Evolutionary conservation across 352 stramenopile genomes (phyloP), one percentile per base, ranked within the genome.

Genomic region (Phytophthora ramorum): DNA sequence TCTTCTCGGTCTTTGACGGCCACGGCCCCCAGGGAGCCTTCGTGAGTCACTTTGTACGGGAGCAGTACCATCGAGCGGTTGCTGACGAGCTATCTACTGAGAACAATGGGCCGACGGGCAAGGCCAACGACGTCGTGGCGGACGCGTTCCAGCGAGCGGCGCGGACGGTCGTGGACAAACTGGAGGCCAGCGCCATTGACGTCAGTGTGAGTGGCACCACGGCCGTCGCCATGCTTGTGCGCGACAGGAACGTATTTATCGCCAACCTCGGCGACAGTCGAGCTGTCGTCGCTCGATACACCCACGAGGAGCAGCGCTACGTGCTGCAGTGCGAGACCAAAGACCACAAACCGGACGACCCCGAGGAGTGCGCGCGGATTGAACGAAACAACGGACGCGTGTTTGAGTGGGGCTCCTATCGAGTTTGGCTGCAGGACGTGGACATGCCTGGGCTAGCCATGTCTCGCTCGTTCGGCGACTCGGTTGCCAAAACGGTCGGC

Each of bases 361-460:
- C 77, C 0, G 79, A 88, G 13, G 87, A 96, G 62, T 66, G 79
- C 7, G 65, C 78, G 19, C 85, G 89, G 3, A 95, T 96, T 40
- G 71, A 92, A 41, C 66, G 59, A 3, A 80, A 71, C 28, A 89
- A 92, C 47, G 89, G 89, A 28, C 87, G 89, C 16, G 87, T 96
- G 1, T 95, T 94, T 50, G 87, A 91, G 58, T 94, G 78, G 81
- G 89, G 82, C 5, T 84, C 78, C 16, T 89, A 70, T 55, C 84
- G 89, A 17, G 89, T 96, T 12, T 96, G 89, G 89, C 76, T 96
- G 14, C 75, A 93, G 58, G 86, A 96, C 57, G 77, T 93, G 8
- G 84, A 93, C 57, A 91, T 93, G 80, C 89, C 89, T 4, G 89
- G 89, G 8, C 69, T 96, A 10, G 89, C 85, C 17, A 96, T 96